A percentile compares a stretch with the other conserved stretches of the same genome.
Conservation (phyloP, 2,329 filamentous ascomycete species). For the Dactylellina cionopaga region DNA sequence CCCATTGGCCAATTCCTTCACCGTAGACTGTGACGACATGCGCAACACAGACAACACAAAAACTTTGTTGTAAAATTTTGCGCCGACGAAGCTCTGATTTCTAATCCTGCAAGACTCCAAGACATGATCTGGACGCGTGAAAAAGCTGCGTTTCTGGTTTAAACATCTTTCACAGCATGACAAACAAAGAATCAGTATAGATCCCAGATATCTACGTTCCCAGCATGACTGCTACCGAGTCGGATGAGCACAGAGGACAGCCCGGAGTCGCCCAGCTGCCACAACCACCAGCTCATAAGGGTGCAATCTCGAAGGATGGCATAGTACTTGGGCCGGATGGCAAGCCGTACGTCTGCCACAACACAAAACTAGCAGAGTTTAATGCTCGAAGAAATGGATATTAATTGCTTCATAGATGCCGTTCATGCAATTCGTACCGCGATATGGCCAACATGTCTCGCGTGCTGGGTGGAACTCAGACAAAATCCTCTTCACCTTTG, state of each 20-base stretch:
- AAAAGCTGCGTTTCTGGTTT: neutral
- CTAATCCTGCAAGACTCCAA: constrained; percentile 18
- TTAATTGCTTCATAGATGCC: constrained; percentile 68
- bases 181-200: neutral
- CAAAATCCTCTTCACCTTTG: constrained; percentile 61
- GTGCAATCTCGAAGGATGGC: constrained; percentile 67
- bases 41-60: constrained; percentile 23
- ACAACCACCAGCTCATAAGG: constrained; percentile 34
- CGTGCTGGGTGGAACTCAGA: constrained; percentile 63
- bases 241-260: neutral
- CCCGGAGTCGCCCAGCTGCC: constrained; percentile 18
- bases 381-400: constrained; percentile 53
- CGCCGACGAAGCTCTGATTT: constrained; percentile 24
- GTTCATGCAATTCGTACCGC: constrained; percentile 72
- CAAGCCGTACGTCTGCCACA: constrained; percentile 74
- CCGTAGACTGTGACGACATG: neutral
- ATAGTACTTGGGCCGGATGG: constrained; percentile 81
- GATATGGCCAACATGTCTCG: constrained; percentile 71
- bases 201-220: neutral
- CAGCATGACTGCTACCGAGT: constrained; percentile 20
- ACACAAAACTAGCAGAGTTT: constrained; percentile 39
- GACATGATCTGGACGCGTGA: neutral
- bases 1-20: neutral
- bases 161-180: neutral
- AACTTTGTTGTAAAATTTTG: constrained; percentile 35